These are phyloP conservation scores for Ceratocystis albifundus DNA, from an alignment of 2,329 filamentous ascomycete genomes.

Conservation along the genomic window DNA sequence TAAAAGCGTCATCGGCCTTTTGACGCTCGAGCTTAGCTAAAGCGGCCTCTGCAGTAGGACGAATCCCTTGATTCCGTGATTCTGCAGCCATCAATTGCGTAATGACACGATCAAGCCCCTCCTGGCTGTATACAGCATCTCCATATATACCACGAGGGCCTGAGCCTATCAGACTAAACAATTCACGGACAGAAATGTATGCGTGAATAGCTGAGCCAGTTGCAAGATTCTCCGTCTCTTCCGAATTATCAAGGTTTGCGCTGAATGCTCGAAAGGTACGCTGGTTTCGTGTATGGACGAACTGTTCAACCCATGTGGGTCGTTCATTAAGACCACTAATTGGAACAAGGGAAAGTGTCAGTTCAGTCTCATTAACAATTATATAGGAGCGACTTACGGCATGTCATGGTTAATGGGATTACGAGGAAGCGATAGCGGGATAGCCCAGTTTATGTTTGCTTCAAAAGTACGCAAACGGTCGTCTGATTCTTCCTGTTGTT, in stretches of 20 bases:
- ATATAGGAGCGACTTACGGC: background rate
- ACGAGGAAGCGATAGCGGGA: background rate
- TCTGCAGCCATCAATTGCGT: constrained; percentile 80
- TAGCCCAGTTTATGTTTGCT: background rate
- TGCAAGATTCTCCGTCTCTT: background rate
- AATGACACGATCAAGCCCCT: constrained; percentile 80
- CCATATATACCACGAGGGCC: constrained; percentile 36
- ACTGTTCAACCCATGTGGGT: background rate
- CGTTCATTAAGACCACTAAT: background rate
- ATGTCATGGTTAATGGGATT: background rate
- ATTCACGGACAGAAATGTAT: background rate
- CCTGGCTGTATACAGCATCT: constrained; percentile 82
- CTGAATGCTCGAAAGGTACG: background rate
- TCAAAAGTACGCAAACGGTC: background rate
- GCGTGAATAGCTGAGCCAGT: background rate
- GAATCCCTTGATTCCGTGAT: constrained; percentile 62
- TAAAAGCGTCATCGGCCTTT: constrained; percentile 49
- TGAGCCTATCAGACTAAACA: background rate
- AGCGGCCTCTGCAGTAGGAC: constrained; percentile 64
- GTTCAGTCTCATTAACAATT: background rate
- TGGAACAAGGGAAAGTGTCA: background rate
- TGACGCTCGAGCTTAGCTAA: constrained; percentile 64
- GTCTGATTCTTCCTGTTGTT: background rate
- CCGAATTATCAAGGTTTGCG: background rate
- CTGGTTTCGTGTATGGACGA: background rate